These are phyloP conservation scores for Epichloe baconii DNA, from an alignment of 2,329 filamentous ascomycete species.

Conservation along the genomic window DNA sequence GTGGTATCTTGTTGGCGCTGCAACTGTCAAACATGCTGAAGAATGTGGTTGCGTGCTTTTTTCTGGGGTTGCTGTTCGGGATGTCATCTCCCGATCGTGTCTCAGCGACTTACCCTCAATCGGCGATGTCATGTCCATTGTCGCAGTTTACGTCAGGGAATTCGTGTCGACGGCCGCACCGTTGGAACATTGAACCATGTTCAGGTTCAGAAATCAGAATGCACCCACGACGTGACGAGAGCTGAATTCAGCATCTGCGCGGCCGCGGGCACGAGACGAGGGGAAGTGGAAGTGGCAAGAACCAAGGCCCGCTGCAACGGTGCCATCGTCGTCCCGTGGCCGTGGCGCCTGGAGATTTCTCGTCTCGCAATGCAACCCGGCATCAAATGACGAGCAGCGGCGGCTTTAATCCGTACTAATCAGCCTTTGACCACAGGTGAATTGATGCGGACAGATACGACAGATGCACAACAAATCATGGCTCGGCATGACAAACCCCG, in stretches of 20 bases:
- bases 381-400: neutral
- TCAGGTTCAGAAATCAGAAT: too few relatives aligned
- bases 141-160: neutral
- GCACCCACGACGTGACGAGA: neutral
- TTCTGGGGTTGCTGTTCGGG: neutral
- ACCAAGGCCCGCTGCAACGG: too few relatives aligned
- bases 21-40: neutral
- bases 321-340: neutral
- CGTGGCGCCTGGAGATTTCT: neutral
- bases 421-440: neutral
- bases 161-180: too few relatives aligned
- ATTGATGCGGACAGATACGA: neutral
- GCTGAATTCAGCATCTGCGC: neutral
- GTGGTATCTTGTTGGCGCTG: neutral
- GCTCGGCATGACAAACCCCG: too few relatives aligned
- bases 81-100: neutral
- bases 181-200: too few relatives aligned
- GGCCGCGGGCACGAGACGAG: too few relatives aligned
- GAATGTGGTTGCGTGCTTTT: neutral
- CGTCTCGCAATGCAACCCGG: neutral
- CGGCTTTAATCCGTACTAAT: too few relatives aligned
- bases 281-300: too few relatives aligned
- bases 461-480: too few relatives aligned
- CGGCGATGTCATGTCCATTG: neutral
- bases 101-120: neutral